phyloP scores from a whole-genome alignment of 2,329 filamentous ascomycete genomes.

The Epichloe coenophiala region DNA sequence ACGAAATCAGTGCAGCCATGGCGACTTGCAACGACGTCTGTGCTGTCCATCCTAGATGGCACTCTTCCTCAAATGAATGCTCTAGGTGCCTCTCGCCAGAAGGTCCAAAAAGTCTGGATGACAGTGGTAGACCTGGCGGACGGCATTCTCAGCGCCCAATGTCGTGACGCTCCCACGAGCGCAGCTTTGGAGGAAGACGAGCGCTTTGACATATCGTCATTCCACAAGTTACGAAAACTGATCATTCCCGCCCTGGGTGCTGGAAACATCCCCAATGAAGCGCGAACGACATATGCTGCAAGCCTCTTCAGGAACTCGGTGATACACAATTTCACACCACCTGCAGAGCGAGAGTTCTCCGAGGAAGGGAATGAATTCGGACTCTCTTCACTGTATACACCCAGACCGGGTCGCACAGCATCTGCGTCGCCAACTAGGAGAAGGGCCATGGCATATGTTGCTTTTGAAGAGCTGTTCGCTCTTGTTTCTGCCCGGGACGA shows the following conservation, averaged over 20 bases:
- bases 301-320: constrained; percentile 73
- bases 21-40: constrained; percentile 63
- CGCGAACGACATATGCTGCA: constrained; percentile 56
- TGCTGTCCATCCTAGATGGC: constrained; percentile 52
- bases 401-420: constrained; percentile 59
- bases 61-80: constrained; percentile 48
- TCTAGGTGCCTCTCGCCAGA: constrained; percentile 29
- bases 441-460: constrained; percentile 62
- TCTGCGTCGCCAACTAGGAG: constrained; percentile 52
- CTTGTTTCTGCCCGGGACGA: constrained; percentile 37
- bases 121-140: constrained; percentile 50
- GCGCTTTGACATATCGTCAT: constrained; percentile 65
- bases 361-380: constrained; percentile 32
- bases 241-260: constrained; percentile 64
- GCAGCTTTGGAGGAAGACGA: constrained; percentile 54
- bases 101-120: constrained; percentile 52
- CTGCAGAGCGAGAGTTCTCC: constrained; percentile 41
- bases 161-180: constrained; percentile 29
- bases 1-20: constrained; percentile 63
- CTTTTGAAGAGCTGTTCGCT: constrained; percentile 65
- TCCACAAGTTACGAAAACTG: constrained; percentile 53
- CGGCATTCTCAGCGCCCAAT: constrained; percentile 56
- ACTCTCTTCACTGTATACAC: constrained; percentile 44
- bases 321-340: constrained; percentile 53
- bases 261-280: constrained; percentile 47